Percentiles rank a stretch among this genome's conserved stretches.
Conservation (phyloP, 306 rosid genomes). For the Castanospermum australe region DNA sequence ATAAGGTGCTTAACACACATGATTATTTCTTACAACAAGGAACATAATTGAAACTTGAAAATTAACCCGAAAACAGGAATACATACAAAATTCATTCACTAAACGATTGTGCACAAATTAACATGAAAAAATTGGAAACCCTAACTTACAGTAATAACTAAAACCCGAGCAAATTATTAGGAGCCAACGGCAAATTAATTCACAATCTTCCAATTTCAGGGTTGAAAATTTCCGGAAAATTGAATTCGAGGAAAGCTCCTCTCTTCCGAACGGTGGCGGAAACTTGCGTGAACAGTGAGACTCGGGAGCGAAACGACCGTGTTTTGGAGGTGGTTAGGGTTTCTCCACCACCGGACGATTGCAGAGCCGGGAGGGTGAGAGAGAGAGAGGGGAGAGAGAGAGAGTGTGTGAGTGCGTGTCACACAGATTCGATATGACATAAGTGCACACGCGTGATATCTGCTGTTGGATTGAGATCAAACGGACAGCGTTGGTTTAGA, state of each 20-base stretch:
- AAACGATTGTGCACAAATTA: neutral
- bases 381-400: neutral
- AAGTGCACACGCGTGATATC: constrained; percentile 29
- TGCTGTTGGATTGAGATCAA: constrained; percentile 36
- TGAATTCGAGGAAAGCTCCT: neutral
- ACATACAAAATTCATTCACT: neutral
- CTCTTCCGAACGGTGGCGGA: no score
- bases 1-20: neutral
- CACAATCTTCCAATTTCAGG: neutral
- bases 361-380: constrained; percentile 32
- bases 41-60: neutral
- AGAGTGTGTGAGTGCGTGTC: constrained; percentile 47
- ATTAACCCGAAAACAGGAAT: neutral
- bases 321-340: constrained; percentile 35
- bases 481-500: constrained; percentile 1
- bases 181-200: neutral
- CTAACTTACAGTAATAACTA: constrained; percentile 28
- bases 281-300: neutral
- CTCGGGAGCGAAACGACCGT: constrained; percentile 29
- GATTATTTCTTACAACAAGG: neutral
- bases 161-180: neutral
- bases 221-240: neutral
- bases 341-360: constrained; percentile 32
- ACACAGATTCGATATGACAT: constrained; percentile 44
- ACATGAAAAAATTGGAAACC: constrained; percentile 9